Evolutionary conservation across 257 asterid species (phyloP).

Genomic region (Linderniella brevidens): DNA sequence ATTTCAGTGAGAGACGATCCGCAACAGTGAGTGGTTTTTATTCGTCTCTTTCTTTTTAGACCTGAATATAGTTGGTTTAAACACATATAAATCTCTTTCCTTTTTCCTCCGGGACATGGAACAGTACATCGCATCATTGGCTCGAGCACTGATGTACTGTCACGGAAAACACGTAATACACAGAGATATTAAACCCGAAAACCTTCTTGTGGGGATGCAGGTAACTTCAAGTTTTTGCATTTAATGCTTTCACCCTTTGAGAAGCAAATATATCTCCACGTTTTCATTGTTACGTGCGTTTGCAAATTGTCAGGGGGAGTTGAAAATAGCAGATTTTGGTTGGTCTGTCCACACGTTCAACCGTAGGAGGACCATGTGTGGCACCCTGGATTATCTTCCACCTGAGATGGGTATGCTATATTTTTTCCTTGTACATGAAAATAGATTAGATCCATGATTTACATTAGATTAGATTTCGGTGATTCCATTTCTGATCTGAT

Average conservation of each 20-base stretch:
- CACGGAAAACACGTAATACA: slow-evolving; percentile 98
- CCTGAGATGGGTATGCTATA: slow-evolving; percentile 87
- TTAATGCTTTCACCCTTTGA: no score
- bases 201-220: slow-evolving; percentile 90
- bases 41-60: background rate
- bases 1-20: slow-evolving; percentile 79
- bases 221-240: slow-evolving; percentile 16
- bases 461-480: no score
- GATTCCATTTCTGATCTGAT: background rate
- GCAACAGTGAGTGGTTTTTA: slow-evolving; percentile 57
- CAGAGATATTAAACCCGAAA: slow-evolving; percentile 93
- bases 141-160: slow-evolving; percentile 88
- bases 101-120: slow-evolving; percentile 4
- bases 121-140: slow-evolving; percentile 90
- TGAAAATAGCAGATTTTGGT: slow-evolving; percentile 93
- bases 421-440: background rate
- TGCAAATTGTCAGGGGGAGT: slow-evolving; percentile 58
- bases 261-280: background rate
- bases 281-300: slow-evolving; percentile 9
- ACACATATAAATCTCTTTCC: slow-evolving; percentile 4
- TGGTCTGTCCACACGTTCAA: slow-evolving; percentile 98
- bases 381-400: slow-evolving; percentile 94
- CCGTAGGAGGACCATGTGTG: slow-evolving; percentile 95
- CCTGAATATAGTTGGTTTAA: slow-evolving; percentile 9
- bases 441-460: no score